phyloP scores from a whole-genome alignment of 108 stramenopile species.

The Chaetoceros muelleri region DNA sequence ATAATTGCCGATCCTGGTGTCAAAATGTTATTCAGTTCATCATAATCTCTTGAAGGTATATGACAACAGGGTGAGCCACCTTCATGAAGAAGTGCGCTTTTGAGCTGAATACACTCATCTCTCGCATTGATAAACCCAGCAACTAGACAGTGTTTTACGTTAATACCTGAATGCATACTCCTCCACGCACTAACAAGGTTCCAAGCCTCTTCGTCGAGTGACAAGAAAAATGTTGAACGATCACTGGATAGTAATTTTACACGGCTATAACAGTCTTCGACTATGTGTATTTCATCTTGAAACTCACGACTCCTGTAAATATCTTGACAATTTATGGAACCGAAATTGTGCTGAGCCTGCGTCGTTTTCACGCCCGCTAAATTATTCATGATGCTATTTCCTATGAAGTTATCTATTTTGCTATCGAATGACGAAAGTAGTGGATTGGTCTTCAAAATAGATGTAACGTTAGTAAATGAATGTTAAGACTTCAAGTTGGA shows the following conservation, averaged over 20 bases:
- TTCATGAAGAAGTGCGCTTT: slow-evolving; percentile 51
- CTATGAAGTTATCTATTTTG: slow-evolving; percentile 6
- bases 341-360: not conserved
- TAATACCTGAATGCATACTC: slow-evolving; percentile 59
- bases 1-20: slow-evolving; percentile 63
- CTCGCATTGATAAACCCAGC: slow-evolving; percentile 75
- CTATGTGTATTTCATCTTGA: slow-evolving; percentile 55
- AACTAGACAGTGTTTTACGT: slow-evolving; percentile 57
- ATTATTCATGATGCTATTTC: slow-evolving; percentile 26
- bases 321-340: not conserved
- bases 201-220: slow-evolving; percentile 72
- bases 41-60: slow-evolving; percentile 56
- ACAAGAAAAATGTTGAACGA: slow-evolving; percentile 33
- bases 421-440: not conserved
- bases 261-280: slow-evolving; percentile 52
- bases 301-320: not conserved
- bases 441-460: too few species aligned
- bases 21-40: slow-evolving; percentile 44
- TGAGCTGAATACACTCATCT: slow-evolving; percentile 51
- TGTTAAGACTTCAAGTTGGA: too few species aligned
- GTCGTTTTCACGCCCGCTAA: not conserved
- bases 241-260: slow-evolving; percentile 47
- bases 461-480: too few species aligned
- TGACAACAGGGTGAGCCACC: slow-evolving; percentile 65
- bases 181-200: slow-evolving; percentile 48